Evolutionary conservation across 257 asterid genomes (phyloP).

Genomic region (Solanum chilense): DNA sequence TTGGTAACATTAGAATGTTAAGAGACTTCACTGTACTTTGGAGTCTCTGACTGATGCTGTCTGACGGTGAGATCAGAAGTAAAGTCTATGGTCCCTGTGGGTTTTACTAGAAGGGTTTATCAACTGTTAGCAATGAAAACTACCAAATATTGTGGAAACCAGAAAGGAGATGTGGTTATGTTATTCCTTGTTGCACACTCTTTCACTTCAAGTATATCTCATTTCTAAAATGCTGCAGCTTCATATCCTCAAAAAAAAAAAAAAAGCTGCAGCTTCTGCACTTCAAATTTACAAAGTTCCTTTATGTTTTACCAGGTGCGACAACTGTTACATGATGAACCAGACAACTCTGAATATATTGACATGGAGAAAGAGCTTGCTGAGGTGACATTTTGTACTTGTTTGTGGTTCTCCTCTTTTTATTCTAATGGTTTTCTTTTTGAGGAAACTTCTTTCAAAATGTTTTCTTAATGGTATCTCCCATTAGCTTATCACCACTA

Average conservation of each 20-base stretch:
- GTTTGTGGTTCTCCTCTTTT: neutral
- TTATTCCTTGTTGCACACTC: neutral
- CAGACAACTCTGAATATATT: slow-evolving; percentile 66
- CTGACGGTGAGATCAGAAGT: neutral
- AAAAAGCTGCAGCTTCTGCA: neutral
- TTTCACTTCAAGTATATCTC: neutral
- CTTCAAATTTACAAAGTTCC: neutral
- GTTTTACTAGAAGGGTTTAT: neutral
- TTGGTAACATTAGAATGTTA: neutral
- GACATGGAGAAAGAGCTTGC: slow-evolving; percentile 97
- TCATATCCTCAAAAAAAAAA: no score
- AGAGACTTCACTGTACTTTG: neutral
- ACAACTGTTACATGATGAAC: slow-evolving; percentile 57
- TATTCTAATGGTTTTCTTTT: neutral
- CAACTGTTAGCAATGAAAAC: neutral
- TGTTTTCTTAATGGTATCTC: neutral
- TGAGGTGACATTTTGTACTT: slow-evolving; percentile 52
- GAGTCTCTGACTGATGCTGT: neutral
- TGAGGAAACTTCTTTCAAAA: neutral
- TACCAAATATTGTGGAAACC: neutral
- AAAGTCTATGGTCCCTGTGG: neutral
- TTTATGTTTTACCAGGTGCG: slow-evolving; percentile 44
- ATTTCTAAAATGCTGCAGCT: neutral
- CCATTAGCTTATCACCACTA: neutral
- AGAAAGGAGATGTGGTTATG: neutral